Evolutionary conservation across 108 stramenopile species (phyloP), one percentile per base, ranked within the genome.

Genomic region (Aurantiochytrium sp.): DNA sequence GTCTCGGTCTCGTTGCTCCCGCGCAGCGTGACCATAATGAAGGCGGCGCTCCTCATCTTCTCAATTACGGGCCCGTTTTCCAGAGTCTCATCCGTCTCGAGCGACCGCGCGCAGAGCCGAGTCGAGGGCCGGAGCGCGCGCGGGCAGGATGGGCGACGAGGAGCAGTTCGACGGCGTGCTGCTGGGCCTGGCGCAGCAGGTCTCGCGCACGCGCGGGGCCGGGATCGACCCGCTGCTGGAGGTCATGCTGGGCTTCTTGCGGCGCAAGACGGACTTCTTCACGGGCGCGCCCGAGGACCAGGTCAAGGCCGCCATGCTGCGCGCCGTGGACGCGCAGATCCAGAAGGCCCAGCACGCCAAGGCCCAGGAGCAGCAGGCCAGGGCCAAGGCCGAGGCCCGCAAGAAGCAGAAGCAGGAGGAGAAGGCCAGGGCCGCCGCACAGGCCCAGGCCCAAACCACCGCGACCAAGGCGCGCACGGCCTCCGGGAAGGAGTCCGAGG

Each of bases 181-280:
- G 89, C 85, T 99, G 91, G 95, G 96, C 89, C 92, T 99, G 4
- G 97, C 99, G 55, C 95, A 97, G 87, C 95, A 96, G 87, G 24
- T 39, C 15, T 88, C 95, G 41, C 93, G 88, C 17, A 30, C 30
- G 45, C 42, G 45, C 27, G 90, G 88, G 21, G 87, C 89, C 19
- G 99, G 99, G 30, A 99, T 99, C 90, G 99, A 99, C 85, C 97
- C 96, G 0, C 88, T 99, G 27, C 95, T 99, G 91, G 97, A 99
- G 86, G 95, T 96, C 6, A 92, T 99, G 48, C 98, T 99, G 90
- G 95, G 96, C 21, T 99, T 96, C 87, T 87, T 99, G 54, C 95
- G 99, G 54, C 96, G 99, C 48, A 98, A 99, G 90, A 98, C 99
- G 6, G 99, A 99, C 89, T 99, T 99, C 89, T 99, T 97, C 91